Base-by-base conservation (phyloP, 306 rosid genomes). In the Pterocarpus macrocarpus region DNA sequence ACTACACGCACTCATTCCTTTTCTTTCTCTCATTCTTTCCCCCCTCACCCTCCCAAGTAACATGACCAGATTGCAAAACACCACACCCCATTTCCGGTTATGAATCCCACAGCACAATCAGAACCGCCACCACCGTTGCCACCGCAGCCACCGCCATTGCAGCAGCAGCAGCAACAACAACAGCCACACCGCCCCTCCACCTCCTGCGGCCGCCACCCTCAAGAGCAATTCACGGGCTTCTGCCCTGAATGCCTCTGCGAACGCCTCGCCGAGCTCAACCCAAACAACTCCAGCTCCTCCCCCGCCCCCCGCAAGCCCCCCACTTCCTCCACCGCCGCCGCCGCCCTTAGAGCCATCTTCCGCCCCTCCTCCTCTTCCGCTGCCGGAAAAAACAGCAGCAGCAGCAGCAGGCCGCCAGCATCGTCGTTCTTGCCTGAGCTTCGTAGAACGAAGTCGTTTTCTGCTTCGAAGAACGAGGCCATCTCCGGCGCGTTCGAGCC, bases 211-310 rank as follows among this genome's bases (percentile, higher is more conserved):
- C 91, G 91, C n/a, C 98, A 94, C 81, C 97, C 98, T 0, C 84
- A 92, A 28, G 98, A 94, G 69, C 80, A 83, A 30, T 94, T 94
- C 93, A 92, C 98, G 2, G 97, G 97, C 70, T 94, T 94, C 81
- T 94, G 98, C 88, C 98, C 98, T 65, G 87, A 85, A 90, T 94
- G 98, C 92, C 98, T 94, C 83, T 94, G 96, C 94, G 98, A 94
- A 44, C 96, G 97, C 49, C 98, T 94, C 44, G 87, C 94, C 16
- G 86, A 88, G 5, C 92, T 94, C 87, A 88, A 92, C 47, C 94
- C 97, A 64, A 79, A 58, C 77, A 68, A 75, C 69, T 38, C 87
- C 52, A 81, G 5, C 44, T 58, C 90, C 33, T 39, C 94, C 33
- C 63, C 95, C 69, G 62, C 93, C 36, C 87, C 97, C 6, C 88